Conservation (phyloP, 2,329 filamentous ascomycete species). For the Stemphylium vesicarium region DNA sequence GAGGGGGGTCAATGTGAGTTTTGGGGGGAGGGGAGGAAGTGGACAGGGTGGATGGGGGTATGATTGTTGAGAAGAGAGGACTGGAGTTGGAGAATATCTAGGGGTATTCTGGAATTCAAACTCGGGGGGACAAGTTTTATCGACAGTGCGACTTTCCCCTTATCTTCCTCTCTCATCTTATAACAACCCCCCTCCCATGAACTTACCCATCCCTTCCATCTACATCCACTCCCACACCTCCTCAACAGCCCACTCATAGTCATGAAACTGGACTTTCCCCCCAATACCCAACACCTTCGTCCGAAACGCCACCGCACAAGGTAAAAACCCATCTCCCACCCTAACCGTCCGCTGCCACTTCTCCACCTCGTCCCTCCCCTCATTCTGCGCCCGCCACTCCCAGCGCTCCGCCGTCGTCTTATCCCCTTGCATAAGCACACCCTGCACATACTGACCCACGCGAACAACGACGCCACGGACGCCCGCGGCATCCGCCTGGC, state of each 20-base stretch:
- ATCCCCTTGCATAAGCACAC: conserved; percentile 56
- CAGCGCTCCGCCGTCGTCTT: conserved; percentile 62
- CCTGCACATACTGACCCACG: conserved; percentile 64
- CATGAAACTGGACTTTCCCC: conserved; percentile 38
- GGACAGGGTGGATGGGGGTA: conserved; percentile 45
- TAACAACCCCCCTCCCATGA: not conserved
- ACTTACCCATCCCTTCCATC: not conserved
- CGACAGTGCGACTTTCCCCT: no score
- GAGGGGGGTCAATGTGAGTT: not conserved
- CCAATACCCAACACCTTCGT: conserved; percentile 38
- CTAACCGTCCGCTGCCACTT: conserved; percentile 48
- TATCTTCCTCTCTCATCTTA: no score
- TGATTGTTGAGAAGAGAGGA: conserved; percentile 20
- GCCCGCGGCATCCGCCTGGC: conserved; percentile 42
- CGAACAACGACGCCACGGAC: conserved; percentile 60
- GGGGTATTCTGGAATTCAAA: no score
- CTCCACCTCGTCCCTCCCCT: conserved; percentile 12
- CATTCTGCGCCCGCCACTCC: conserved; percentile 45
- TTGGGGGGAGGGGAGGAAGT: conserved; percentile 20
- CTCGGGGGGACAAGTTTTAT: no score
- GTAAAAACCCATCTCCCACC: conserved; percentile 50
- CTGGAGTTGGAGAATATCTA: no score
- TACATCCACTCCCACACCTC: conserved; percentile 42
- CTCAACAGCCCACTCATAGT: conserved; percentile 49
- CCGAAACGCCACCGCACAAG: conserved; percentile 48